Evolutionary conservation across 768 basidiomycete genomes (phyloP).

Genomic region (Mrakia frigida): DNA sequence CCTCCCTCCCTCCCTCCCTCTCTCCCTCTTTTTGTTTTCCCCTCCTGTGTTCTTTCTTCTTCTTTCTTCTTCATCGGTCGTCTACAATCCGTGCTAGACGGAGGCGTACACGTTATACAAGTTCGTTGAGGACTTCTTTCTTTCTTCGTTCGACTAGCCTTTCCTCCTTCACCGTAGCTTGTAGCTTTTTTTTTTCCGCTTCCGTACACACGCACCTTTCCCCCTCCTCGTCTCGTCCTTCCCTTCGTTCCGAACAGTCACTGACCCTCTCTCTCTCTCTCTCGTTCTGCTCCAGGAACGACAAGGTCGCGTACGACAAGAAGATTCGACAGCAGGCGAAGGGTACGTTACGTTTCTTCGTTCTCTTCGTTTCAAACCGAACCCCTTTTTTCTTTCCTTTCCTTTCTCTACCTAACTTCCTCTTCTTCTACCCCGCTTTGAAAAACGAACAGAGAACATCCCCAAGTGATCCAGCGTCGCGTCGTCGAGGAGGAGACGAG

Average conservation of each 20-base stretch:
- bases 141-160: not conserved
- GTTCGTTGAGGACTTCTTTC: conserved; percentile 55
- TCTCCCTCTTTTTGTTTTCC: not conserved
- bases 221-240: not conserved
- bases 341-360: not conserved
- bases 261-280: not conserved
- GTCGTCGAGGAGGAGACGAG: too few relatives aligned
- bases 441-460: conserved; percentile 56
- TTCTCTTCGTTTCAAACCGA: too few relatives aligned
- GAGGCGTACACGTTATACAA: conserved; percentile 99
- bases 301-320: conserved; percentile 84
- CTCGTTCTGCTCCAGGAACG: conserved; percentile 60
- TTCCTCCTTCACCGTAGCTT: conserved; percentile 19
- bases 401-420: not conserved
- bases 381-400: not conserved
- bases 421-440: not conserved
- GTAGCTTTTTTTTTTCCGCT: not conserved
- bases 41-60: not conserved
- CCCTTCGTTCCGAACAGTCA: not conserved
- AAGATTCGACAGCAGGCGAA: conserved; percentile 78
- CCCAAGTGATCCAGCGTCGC: conserved; percentile 82
- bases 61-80: not conserved
- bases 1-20: not conserved
- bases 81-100: conserved; percentile 8
- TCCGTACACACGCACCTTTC: not conserved